These are phyloP conservation scores for Coemansia sp. DNA, from an alignment of 192 early-diverging fungal species.

Conservation along the genomic window DNA sequence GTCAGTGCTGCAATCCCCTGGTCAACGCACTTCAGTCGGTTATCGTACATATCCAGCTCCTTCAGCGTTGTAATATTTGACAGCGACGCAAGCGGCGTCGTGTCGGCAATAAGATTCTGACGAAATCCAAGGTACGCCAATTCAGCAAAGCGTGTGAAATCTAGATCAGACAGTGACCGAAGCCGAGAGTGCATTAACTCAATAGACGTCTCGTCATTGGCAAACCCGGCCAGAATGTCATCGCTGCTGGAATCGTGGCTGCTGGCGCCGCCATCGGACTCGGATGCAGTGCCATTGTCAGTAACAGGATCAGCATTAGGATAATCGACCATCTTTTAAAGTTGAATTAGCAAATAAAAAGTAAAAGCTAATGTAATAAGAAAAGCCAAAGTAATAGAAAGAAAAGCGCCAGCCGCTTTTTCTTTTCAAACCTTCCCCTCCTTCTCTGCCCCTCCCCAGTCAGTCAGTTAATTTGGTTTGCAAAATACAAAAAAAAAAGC, in stretches of 20 bases:
- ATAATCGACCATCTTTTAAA: background rate
- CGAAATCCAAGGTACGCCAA: conserved; percentile 72
- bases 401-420: no score
- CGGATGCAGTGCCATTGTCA: background rate
- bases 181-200: conserved; percentile 49
- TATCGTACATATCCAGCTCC: conserved; percentile 96
- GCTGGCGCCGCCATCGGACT: background rate
- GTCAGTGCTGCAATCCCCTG: conserved; percentile 58
- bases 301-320: background rate
- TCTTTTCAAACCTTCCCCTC: no score
- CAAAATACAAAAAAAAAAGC: no score
- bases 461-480: no score
- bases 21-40: conserved; percentile 77
- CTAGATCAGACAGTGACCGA: conserved; percentile 18
- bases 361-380: no score
- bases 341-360: no score
- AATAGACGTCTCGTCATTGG: conserved; percentile 24
- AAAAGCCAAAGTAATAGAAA: background rate
- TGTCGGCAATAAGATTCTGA: conserved; percentile 81
- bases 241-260: background rate
- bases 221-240: background rate
- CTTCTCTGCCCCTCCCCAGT: no score
- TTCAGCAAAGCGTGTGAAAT: conserved; percentile 22
- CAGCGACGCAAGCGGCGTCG: conserved; percentile 60
- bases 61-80: conserved; percentile 41